These are phyloP conservation scores for Daedalea quercina DNA, from an alignment of 768 basidiomycete genomes.

Conservation along the genomic window DNA sequence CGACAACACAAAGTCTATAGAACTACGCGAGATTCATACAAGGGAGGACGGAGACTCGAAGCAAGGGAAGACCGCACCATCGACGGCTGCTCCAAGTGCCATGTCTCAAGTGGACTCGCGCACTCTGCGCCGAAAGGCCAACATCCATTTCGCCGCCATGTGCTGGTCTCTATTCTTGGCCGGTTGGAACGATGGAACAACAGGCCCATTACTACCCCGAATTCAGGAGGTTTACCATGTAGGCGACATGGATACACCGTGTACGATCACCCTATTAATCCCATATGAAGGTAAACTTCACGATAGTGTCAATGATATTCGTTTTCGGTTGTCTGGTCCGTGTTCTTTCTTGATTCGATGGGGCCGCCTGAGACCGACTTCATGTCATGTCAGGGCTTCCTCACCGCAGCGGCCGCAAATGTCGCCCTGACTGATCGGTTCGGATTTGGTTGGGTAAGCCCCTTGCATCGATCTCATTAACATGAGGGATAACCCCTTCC, in stretches of 20 bases:
- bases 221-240: constrained; percentile 56
- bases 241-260: not conserved
- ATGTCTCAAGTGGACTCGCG: not conserved
- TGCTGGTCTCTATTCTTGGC: constrained; percentile 54
- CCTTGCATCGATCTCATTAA: not conserved
- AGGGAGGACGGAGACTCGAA: too few species aligned
- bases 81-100: too few species aligned
- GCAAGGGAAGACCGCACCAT: too few species aligned
- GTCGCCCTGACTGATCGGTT: constrained; percentile 37
- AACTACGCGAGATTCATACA: not conserved
- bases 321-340: constrained; percentile 40
- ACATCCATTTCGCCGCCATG: constrained; percentile 45
- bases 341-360: not conserved
- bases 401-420: constrained; percentile 40
- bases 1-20: not conserved
- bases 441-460: constrained; percentile 41
- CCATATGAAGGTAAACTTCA: constrained; percentile 35
- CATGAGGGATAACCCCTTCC: not conserved
- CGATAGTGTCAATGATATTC: constrained; percentile 57
- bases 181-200: constrained; percentile 76
- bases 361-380: not conserved
- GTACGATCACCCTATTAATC: not conserved
- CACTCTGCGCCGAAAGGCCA: constrained; percentile 1
- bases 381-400: constrained; percentile 32
- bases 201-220: constrained; percentile 67